Base-by-base conservation (phyloP, 805 yeast species). In the Candida fluviatilis region DNA sequence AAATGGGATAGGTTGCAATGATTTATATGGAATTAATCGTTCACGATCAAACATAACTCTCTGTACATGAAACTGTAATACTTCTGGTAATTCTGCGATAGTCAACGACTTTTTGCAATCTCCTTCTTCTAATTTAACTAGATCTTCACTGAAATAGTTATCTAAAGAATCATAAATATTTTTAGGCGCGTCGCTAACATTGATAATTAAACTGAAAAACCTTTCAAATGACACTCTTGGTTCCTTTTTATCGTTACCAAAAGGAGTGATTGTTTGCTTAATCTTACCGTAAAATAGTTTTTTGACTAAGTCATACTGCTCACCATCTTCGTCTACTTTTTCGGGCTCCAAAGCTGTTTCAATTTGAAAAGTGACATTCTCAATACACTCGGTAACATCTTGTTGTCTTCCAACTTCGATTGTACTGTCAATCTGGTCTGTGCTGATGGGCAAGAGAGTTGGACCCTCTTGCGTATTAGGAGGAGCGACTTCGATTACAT, bases 311-410 rank as follows among this genome's bases (percentile, higher is more conserved):
- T 93, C 99, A 37, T 73, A 60, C 54, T 91, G 97, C 56, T 91
- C 98, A 16, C 78, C 75, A 50, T 89, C 73, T 4, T 57, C 59
- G 36, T 84, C 95, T 34, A 82, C 53, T 1, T 59, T 58, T 12
- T 69, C 69, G 0, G 96, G 95, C 36, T 74, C 79, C 40, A 85
- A 71, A 0, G 96, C 95, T 18, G 95, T 86, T 55, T 91, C 97
- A 26, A 93, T 66, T 57, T 91, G 98, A 46, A 83, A 85, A 11
- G 90, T 69, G 5, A 93, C 97, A 57, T 93, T 93, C 39, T 90
- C 95, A 52, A 91, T 89, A 59, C 98, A 91, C 57, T 93, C 99
- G 0, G 97, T 89, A 14, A 93, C 98, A 66, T 93, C 99, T 58
- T 93, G 99, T 57, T 93, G 99, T 47, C 95, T 71, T 2, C 96